Base-by-base conservation (phyloP, 805 yeast species). In the Clavispora carvajalis region DNA sequence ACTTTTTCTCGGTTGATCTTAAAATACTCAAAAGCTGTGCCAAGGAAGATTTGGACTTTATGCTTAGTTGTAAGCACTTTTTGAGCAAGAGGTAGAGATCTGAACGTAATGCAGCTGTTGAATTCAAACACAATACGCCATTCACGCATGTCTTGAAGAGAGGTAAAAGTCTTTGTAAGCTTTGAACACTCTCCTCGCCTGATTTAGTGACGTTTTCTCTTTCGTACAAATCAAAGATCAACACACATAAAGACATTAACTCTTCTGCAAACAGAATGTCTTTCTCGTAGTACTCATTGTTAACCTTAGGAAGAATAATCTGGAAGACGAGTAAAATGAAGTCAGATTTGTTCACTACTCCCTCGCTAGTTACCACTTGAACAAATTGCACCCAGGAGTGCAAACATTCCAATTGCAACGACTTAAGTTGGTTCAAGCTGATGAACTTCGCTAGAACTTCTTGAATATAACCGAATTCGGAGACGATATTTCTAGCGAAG, bases 381-480 rank as follows among this genome's bases (percentile, higher is more conserved):
- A 87, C 80, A 37, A 90, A 60, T 49, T 81, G 82, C 17, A 82
- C 80, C 98, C 98, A 91, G 0, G 95, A 76, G 53, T 82, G 87
- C 22, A 91, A 63, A 42, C 82, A 77, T 11, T 73, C 63, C 35
- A 83, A 63, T 45, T 84, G 93, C 7, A 69, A 65, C 1, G 69
- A 58, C 45, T 71, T 71, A 49, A 79, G 72, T 29, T 69, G 67
- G 33, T 68, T 66, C 31, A 65, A 67, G n/a, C 77, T 62, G 11
- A 77, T 52, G 18, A 69, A 66, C 48, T 74, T 74, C 0, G 67
- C 63, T 22, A 80, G 51, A 39, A 71, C 69, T 5, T 58, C 62
- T 19, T 60, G 52, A 22, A 76, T 44, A 13, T 51, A 47, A 7
- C 44, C 45, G 0, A 57, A 60, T 26, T 62, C 66, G 4, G 44